These are phyloP conservation scores for Fistulifera pelliculosa DNA, from an alignment of 108 stramenopile genomes.

Conservation along the genomic window DNA sequence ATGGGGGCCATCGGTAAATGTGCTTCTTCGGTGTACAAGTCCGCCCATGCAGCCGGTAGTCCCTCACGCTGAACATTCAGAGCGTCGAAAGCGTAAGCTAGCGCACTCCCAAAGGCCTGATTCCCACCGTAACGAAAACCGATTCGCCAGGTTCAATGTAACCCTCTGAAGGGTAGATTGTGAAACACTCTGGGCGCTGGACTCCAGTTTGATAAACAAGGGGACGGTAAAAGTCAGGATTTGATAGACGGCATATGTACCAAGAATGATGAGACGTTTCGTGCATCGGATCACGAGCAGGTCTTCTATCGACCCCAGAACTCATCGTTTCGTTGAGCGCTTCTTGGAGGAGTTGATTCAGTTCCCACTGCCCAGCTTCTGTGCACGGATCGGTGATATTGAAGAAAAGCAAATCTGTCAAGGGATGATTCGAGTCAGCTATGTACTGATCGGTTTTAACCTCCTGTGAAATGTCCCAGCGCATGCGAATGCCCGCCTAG, in stretches of 20 bases:
- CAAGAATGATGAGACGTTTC: constrained; percentile 51
- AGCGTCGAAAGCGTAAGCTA: constrained; percentile 37
- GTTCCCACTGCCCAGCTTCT: constrained; percentile 9
- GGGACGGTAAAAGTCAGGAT: constrained; percentile 48
- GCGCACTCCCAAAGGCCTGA: constrained; percentile 31
- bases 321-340: constrained; percentile 6
- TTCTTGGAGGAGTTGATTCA: neutral
- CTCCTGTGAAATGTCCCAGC: constrained; percentile 47
- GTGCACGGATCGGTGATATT: constrained; percentile 27
- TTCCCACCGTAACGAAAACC: constrained; percentile 37
- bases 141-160: constrained; percentile 54
- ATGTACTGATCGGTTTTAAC: constrained; percentile 34
- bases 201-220: constrained; percentile 42
- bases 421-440: constrained; percentile 6
- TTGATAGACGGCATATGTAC: constrained; percentile 50
- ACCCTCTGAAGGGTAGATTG: constrained; percentile 55
- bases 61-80: constrained; percentile 51
- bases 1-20: constrained; percentile 54
- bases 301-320: constrained; percentile 1
- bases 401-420: constrained; percentile 62
- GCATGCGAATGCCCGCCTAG: constrained; percentile 33
- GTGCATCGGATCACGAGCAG: constrained; percentile 9
- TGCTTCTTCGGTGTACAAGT: constrained; percentile 32
- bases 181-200: constrained; percentile 55
- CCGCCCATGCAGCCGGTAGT: constrained; percentile 29